These are phyloP conservation scores for Penicillium psychrofluorescens DNA, from an alignment of 495 filamentous ascomycete genomes.

Conservation along the genomic window DNA sequence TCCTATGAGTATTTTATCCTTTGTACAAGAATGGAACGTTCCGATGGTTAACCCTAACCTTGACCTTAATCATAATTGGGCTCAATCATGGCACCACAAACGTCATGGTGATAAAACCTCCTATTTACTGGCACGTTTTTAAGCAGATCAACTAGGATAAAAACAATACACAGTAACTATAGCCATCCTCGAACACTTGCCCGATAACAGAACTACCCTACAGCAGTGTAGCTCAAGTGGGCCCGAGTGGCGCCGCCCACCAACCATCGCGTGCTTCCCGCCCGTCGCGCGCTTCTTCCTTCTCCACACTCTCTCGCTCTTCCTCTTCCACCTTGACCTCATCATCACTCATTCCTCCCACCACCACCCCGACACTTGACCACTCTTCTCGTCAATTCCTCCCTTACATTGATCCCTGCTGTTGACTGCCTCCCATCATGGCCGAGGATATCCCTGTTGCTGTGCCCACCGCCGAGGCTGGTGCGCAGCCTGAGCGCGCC, in stretches of 20 bases:
- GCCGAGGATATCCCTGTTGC: conserved; percentile 34
- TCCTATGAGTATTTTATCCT: no score
- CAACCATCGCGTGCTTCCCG: conserved; percentile 34
- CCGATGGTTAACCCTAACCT: no score
- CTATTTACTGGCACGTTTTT: no score
- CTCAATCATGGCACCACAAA: no score
- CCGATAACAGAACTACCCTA: no score
- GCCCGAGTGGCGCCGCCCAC: conserved; percentile 20
- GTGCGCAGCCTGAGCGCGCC: conserved; percentile 27
- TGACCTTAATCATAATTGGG: no score
- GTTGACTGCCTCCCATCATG: conserved; percentile 23
- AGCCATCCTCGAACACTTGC: no score
- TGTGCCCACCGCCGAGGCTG: conserved; percentile 24
- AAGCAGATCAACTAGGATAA: no score
- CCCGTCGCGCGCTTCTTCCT: conserved; percentile 37
- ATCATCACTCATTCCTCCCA: conserved; percentile 12
- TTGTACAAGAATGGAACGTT: no score
- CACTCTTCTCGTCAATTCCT: conserved; percentile 1
- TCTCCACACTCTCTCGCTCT: conserved; percentile 28
- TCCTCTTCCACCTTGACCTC: no score
- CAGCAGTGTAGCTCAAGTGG: conserved; percentile 5
- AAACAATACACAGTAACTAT: no score
- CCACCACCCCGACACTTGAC: conserved; percentile 9
- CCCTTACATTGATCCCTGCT: background rate
- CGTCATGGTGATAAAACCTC: no score